These are phyloP conservation scores for Penicillium glabrum DNA, from an alignment of 2,329 filamentous ascomycete genomes.

Conservation along the genomic window DNA sequence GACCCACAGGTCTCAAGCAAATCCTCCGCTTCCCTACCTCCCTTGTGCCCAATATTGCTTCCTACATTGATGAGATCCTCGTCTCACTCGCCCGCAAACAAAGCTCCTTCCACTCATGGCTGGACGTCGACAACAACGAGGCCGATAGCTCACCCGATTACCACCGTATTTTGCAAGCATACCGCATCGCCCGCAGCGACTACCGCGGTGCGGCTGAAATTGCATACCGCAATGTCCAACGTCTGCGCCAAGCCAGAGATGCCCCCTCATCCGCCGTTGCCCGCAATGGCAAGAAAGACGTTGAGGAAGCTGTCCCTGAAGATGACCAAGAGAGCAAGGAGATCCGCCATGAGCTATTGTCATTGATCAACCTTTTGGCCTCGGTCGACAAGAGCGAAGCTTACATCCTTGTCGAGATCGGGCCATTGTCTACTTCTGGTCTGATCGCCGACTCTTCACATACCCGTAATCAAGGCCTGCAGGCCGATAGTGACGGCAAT, in stretches of 20 bases:
- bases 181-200: slow-evolving; percentile 79
- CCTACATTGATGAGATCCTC: slow-evolving; percentile 77
- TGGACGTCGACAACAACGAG: slow-evolving; percentile 38
- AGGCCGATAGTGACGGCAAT: slow-evolving; percentile 43
- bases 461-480: slow-evolving; percentile 48
- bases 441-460: slow-evolving; percentile 24
- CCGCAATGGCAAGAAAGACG: slow-evolving; percentile 37
- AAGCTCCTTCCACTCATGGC: slow-evolving; percentile 56
- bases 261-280: slow-evolving; percentile 34
- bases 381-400: slow-evolving; percentile 80
- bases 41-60: slow-evolving; percentile 64
- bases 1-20: slow-evolving; percentile 49
- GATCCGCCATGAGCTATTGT: slow-evolving; percentile 70
- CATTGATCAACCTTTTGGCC: slow-evolving; percentile 87
- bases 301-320: slow-evolving; percentile 30
- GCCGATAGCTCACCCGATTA: slow-evolving; percentile 61
- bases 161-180: slow-evolving; percentile 87
- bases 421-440: slow-evolving; percentile 16
- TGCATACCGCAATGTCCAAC: slow-evolving; percentile 56
- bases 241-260: slow-evolving; percentile 44
- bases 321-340: slow-evolving; percentile 54
- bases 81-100: slow-evolving; percentile 68
- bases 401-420: slow-evolving; percentile 63
- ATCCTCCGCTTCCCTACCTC: slow-evolving; percentile 74
- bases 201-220: slow-evolving; percentile 73